Evolutionary conservation across 2,329 filamentous ascomycete species (phyloP).

Genomic region (Xylaria digitata): DNA sequence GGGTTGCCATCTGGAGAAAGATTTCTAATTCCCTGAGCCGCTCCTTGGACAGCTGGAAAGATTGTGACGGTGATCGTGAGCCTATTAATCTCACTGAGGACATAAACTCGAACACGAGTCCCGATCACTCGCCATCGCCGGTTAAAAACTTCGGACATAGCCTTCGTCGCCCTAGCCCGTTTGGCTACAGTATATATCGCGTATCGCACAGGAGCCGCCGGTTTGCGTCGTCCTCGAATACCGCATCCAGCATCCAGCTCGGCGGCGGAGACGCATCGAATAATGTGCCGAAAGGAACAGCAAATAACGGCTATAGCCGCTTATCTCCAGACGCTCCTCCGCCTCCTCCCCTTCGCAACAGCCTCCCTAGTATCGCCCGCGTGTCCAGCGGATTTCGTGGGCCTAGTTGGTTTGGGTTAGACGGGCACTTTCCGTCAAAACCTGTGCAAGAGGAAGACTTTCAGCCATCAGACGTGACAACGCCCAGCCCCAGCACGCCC

Average conservation of each 20-base stretch:
- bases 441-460: constrained; percentile 26
- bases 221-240: constrained; percentile 30
- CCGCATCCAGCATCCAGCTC: background rate
- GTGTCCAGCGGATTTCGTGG: constrained; percentile 34
- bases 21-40: constrained; percentile 47
- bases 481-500: constrained; percentile 7
- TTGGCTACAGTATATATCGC: constrained; percentile 41
- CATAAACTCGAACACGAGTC: background rate
- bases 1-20: constrained; percentile 47
- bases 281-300: background rate
- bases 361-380: constrained; percentile 38
- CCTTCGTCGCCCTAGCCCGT: constrained; percentile 38
- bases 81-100: constrained; percentile 22
- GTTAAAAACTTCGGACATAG: background rate
- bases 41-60: constrained; percentile 41
- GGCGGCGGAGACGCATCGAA: background rate
- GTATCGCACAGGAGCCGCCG: constrained; percentile 37
- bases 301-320: constrained; percentile 16
- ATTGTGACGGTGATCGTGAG: constrained; percentile 28
- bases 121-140: background rate
- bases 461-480: constrained; percentile 12
- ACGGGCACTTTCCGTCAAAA: constrained; percentile 42
- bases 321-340: constrained; percentile 21
- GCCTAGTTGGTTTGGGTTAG: constrained; percentile 42
- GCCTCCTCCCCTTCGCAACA: constrained; percentile 22